Evolutionary conservation across 2,329 filamentous ascomycete species (phyloP), one percentile per base, ranked within the genome.

Genomic region (Colletotrichum sp.): DNA sequence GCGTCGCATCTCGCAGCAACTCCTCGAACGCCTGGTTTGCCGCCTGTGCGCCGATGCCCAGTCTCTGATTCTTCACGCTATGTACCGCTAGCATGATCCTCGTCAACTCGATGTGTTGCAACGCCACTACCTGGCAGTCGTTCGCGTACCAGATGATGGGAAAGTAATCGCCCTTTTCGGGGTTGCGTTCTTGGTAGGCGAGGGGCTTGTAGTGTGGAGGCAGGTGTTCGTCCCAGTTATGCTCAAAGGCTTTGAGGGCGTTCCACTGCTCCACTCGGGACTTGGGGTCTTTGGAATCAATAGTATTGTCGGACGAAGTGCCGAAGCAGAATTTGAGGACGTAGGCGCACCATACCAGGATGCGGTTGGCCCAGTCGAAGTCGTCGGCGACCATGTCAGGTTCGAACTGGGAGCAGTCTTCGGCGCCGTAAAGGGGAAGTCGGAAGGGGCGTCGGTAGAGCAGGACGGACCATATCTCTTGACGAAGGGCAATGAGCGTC

Each of bases 301-400:
- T 51, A 18, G n/a, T 43, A 15, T 63, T 31, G 2, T 70, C 68
- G 33, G 68, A 43, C 1, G 21, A 31, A 4, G 68, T 43, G 3
- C 86, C 86, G 76, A 92, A 93, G 78, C 91, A 93, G 77, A 88
- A 91, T 72, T 91, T 90, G 16, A 93, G 81, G 2, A 92, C 89
- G 74, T 92, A 89, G n/a, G 90, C 90, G 66, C 90, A 90, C 76
- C 91, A 88, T 3, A 91, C 86, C 0, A 93, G 86, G 18, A 91
- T 89, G 18, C 90, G 86, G 79, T 92, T 92, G 3, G 90, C 88
- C 90, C 90, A 92, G 1, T 84, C 84, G 72, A 87, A 87, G 74
- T 91, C 90, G 58, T 86, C 85, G 0, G 86, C 83, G 1, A 65
- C 51, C 15, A 57, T 18, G 16, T 65, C 68, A 8, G 51, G 29